A percentile compares a stretch with the other conserved stretches of the same genome.
Conservation (phyloP, 495 filamentous ascomycete species). For the Copromyces sp. region DNA sequence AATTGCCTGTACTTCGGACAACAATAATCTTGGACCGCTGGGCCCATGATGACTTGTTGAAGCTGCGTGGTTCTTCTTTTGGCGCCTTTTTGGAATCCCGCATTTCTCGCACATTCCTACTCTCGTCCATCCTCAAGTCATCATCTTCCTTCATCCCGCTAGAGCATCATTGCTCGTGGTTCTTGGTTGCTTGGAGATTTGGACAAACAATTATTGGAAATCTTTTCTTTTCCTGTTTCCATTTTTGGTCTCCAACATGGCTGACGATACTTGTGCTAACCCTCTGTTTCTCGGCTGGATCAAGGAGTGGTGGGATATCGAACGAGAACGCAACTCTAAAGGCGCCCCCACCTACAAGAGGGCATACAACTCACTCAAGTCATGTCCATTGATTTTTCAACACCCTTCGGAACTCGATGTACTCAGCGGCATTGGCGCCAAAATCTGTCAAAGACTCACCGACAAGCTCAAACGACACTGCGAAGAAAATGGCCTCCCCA, state of each 20-base stretch:
- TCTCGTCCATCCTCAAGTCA: background rate
- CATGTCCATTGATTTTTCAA: constrained; percentile 60
- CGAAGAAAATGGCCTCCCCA: constrained; percentile 55
- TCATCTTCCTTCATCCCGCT: background rate
- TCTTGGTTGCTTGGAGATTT: background rate
- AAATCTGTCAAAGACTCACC: constrained; percentile 59
- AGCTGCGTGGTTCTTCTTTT: background rate
- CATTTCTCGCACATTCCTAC: background rate
- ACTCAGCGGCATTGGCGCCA: constrained; percentile 62
- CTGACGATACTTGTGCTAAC: constrained; percentile 48
- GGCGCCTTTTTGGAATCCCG: background rate
- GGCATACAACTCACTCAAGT: constrained; percentile 72
- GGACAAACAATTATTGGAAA: background rate
- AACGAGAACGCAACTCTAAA: constrained; percentile 60
- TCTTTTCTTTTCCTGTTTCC: background rate
- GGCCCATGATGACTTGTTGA: background rate
- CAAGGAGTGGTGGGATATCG: constrained; percentile 70
- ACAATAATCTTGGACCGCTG: background rate
- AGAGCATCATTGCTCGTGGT: background rate
- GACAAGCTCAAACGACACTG: constrained; percentile 60
- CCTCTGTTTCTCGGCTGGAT: constrained; percentile 67
- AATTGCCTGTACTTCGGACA: background rate
- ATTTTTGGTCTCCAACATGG: constrained; percentile 11
- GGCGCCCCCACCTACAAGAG: constrained; percentile 65
- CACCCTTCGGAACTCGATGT: constrained; percentile 68